Base-by-base conservation (phyloP, 2,329 filamentous ascomycete genomes). In the Talaromyces atroroseus region DNA sequence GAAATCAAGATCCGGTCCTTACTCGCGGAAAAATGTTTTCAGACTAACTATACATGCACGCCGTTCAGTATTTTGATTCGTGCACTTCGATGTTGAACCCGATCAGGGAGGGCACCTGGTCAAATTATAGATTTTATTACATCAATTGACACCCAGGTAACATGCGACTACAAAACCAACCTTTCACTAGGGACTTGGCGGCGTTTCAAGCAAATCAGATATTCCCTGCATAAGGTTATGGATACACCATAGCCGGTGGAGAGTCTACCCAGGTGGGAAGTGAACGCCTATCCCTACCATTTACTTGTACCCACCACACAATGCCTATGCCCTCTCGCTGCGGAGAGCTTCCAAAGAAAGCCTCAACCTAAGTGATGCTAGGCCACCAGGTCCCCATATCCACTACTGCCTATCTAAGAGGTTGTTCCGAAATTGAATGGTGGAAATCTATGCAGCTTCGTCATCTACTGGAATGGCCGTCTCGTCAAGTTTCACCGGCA, bases 1-100 rank as follows among this genome's bases (percentile, higher is more conserved):
- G 38, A 16, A 18, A 5, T 10, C 38, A 42, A 20, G 8, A 2
- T 42, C 14, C n/a, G 6, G 38, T 6, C 18, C 18, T 42, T 42
- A 52, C 38, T 52, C 38, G 49, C 38, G 49, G 49, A 52, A 52
- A 52, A 52, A 52, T 52, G 23, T 52, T n/a, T 34, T 7, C 18
- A 32, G 18, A n/a, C n/a, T n/a, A 10, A 16, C 38, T 42, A 11
- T 23, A 18, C 3, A 45, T 10, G n/a, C 21, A 42, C n/a, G n/a
- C 18, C n/a, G n/a, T 42, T 21, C 3, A 20, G 2, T 5, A 20
- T 21, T 21, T 42, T 21, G 18, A 18, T 20, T 42, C 21, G n/a
- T 42, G 38, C 18, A 42, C 36, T n/a, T 40, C 4, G 16, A n/a
- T 40, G 10, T 34, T 10, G 12, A 34, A 34, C 18, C 5, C 5